A percentile compares a stretch with the other conserved stretches of the same genome.
Evolutionary conservation across 345 rosid genomes (phyloP).

Genomic region (Corchorus capsularis): DNA sequence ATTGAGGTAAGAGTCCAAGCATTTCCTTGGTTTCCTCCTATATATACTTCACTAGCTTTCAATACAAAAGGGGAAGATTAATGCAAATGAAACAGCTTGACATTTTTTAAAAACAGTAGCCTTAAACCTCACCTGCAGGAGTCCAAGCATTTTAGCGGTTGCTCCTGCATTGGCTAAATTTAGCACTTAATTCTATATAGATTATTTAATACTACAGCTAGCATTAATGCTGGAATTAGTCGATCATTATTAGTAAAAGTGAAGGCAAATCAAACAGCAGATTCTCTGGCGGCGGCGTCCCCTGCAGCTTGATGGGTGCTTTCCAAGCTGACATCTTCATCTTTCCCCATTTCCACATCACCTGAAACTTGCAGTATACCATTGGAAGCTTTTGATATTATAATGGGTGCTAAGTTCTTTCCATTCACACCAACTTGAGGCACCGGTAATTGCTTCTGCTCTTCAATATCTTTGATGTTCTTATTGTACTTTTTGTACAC

Average conservation of each 20-base stretch:
- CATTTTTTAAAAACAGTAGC: not conserved
- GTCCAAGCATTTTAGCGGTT: slow-evolving; percentile 3
- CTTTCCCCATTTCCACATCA: slow-evolving; percentile 6
- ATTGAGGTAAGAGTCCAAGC: no score
- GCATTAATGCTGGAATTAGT: no score
- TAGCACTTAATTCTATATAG: not conserved
- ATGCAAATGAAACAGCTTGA: no score
- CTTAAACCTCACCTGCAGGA: not conserved
- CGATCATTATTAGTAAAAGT: no score
- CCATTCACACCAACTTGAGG: not conserved
- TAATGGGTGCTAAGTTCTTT: not conserved
- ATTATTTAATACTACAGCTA: not conserved
- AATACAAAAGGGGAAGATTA: no score
- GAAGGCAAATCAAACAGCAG: not conserved
- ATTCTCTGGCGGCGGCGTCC: not conserved
- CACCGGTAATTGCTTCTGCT: not conserved
- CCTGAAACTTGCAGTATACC: not conserved
- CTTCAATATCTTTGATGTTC: not conserved
- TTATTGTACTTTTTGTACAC: slow-evolving; percentile 31
- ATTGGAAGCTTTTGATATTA: not conserved
- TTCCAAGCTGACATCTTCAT: not conserved
- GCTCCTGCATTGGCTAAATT: not conserved
- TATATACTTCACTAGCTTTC: no score
- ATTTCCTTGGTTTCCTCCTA: no score
- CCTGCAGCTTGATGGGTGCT: not conserved